phyloP scores from a whole-genome alignment of 345 rosid species.

The Hypericum perforatum region DNA sequence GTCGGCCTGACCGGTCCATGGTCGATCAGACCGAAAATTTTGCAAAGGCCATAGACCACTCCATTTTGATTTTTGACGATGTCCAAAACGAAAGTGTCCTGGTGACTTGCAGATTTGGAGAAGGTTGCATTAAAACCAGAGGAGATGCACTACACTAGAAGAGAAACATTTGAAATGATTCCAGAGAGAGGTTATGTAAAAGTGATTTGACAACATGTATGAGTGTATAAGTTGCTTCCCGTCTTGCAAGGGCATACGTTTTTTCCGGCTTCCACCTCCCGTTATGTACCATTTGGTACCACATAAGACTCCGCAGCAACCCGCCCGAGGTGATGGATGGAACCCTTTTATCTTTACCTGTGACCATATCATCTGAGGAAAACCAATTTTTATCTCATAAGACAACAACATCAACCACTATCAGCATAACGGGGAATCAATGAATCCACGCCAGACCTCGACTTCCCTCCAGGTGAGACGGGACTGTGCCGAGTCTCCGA shows the following conservation, averaged over 20 bases:
- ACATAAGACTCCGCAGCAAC: slow-evolving; percentile 80
- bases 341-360: slow-evolving; percentile 82
- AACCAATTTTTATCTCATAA: slow-evolving; percentile 3
- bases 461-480: too few species aligned
- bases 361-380: slow-evolving; percentile 82
- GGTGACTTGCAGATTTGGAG: slow-evolving; percentile 48
- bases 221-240: not conserved
- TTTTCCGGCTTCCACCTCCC: slow-evolving; percentile 97
- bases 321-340: slow-evolving; percentile 93
- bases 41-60: slow-evolving; percentile 77
- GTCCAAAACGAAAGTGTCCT: slow-evolving; percentile 80
- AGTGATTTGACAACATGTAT: too few species aligned
- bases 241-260: slow-evolving; percentile 43
- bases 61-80: slow-evolving; percentile 49
- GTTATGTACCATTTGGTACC: slow-evolving; percentile 94
- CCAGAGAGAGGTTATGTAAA: too few species aligned
- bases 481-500: too few species aligned
- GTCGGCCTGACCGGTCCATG: too few species aligned
- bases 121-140: not conserved
- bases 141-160: not conserved
- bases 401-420: not conserved
- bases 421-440: not conserved
- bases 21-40: too few species aligned
- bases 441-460: too few species aligned
- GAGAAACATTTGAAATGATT: too few species aligned